Percentiles rank a stretch among this genome's conserved stretches.
Evolutionary conservation across 768 basidiomycete species (phyloP).

Genomic region (Tylopilus balloui): DNA sequence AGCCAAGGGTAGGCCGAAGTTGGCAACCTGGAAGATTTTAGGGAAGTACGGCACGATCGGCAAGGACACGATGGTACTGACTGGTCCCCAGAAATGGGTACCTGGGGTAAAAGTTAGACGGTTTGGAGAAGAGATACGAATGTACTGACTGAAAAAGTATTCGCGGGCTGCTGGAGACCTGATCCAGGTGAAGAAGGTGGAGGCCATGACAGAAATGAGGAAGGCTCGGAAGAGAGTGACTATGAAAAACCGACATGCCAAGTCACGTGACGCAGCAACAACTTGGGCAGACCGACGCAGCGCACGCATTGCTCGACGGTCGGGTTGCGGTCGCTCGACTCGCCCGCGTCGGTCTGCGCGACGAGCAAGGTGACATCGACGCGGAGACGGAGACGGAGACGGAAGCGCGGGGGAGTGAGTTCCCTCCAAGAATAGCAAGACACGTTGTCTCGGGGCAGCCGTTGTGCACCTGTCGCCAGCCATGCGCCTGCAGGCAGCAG

Average conservation of each 20-base stretch:
- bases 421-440: constrained; percentile 34
- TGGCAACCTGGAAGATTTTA: constrained; percentile 76
- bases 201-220: constrained; percentile 52
- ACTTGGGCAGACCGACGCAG: neutral
- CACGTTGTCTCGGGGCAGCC: constrained; percentile 23
- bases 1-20: constrained; percentile 96
- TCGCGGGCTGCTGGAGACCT: constrained; percentile 87
- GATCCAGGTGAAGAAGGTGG: constrained; percentile 83
- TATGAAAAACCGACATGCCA: neutral
- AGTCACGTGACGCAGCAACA: constrained; percentile 11
- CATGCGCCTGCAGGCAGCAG: constrained; percentile 18
- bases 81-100: constrained; percentile 98
- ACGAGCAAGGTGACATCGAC: neutral
- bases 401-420: neutral
- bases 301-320: neutral
- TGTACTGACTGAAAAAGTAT: constrained; percentile 87
- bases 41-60: constrained; percentile 6
- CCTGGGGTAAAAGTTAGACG: constrained; percentile 45
- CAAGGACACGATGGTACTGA: constrained; percentile 39
- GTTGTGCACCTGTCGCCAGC: constrained; percentile 11
- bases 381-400: neutral
- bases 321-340: neutral
- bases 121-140: neutral
- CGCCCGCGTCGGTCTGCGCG: neutral
- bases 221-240: neutral